phyloP scores from a whole-genome alignment of 169 alveolate genomes.

The Plasmodium gonderi region DNA sequence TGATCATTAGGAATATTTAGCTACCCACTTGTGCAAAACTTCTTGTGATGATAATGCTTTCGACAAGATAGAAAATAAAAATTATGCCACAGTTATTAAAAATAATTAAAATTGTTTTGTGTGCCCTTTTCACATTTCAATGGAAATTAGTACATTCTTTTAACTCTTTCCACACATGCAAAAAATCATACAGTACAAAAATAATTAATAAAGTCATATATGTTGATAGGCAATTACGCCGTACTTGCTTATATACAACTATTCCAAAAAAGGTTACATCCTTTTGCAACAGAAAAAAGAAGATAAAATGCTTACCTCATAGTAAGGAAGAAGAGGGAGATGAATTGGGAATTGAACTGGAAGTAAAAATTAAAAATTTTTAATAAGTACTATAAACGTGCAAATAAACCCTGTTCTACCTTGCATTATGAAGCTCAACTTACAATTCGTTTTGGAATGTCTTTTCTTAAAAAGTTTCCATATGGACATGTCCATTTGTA shows the following conservation, averaged over 20 bases:
- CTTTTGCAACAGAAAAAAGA: not conserved
- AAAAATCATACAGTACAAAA: constrained; percentile 1
- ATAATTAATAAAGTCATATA: not conserved
- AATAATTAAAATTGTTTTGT: not conserved
- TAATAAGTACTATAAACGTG: not conserved
- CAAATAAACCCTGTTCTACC: too few species aligned
- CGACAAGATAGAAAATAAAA: not conserved
- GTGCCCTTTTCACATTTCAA: constrained; percentile 2
- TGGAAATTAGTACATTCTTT: not conserved
- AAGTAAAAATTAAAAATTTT: constrained; percentile 9
- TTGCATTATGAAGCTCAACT: too few species aligned
- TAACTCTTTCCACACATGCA: not conserved
- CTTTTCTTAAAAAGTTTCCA: not conserved
- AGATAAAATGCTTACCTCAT: not conserved
- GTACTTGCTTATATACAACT: not conserved
- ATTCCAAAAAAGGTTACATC: not conserved
- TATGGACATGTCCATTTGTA: not conserved
- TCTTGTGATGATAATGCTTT: not conserved
- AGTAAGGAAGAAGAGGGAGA: constrained; percentile 2
- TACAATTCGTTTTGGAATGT: not conserved
- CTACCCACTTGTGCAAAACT: not conserved
- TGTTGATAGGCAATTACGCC: not conserved
- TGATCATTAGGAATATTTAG: not conserved
- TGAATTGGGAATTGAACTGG: constrained; percentile 28
- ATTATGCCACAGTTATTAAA: constrained; percentile 46